Base-by-base conservation (phyloP, 164 flowering plant species). In the Malania oleifera region DNA sequence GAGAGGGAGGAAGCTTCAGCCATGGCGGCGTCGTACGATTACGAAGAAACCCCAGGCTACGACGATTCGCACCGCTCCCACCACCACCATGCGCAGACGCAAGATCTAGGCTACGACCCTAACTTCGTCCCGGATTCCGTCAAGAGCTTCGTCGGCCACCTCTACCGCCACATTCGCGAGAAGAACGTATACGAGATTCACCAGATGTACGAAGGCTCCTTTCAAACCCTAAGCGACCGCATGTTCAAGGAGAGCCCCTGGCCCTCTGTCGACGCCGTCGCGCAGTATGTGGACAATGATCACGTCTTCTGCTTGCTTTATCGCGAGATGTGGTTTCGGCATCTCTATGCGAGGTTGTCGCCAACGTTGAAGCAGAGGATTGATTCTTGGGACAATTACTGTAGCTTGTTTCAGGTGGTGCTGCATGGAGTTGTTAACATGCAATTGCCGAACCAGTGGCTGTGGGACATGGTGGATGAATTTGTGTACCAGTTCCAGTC, bases 391-490 rank as follows among this genome's bases (percentile, higher is more conserved):
- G 97, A 95, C 52, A 95, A 95, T 59, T 95, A 95, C 56, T 88
- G 95, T 62, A 84, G 80, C 52, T 69, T 95, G 40, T 91, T 91
- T 64, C 59, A 77, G 80, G 85, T 83, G 56, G 96, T 91, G 57
- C 69, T 95, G 69, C 97, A 88, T 61, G 95, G 99, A 4, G 96
- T 85, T 40, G 96, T 95, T 27, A 95, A 82, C 60, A 95, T 88
- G 96, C 99, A 95, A 71, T 61, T 95, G 68, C 97, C 97, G 0
- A 91, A 91, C 60, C 99, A 95, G 83, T 95, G 99, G 99, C 59
- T 95, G 55, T 91, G 99, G 99, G 99, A 95, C 59, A 95, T 91
- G 99, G 95, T 95, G 10, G 99, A 95, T 75, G 99, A 95, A 76
- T 95, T 95, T 73, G 95, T 95, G 7, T 95, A 91, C 60, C 99